A percentile compares a stretch with the other conserved stretches of the same genome.
Conservation (phyloP, 768 basidiomycete genomes). For the Cystobasidium tubakii region DNA sequence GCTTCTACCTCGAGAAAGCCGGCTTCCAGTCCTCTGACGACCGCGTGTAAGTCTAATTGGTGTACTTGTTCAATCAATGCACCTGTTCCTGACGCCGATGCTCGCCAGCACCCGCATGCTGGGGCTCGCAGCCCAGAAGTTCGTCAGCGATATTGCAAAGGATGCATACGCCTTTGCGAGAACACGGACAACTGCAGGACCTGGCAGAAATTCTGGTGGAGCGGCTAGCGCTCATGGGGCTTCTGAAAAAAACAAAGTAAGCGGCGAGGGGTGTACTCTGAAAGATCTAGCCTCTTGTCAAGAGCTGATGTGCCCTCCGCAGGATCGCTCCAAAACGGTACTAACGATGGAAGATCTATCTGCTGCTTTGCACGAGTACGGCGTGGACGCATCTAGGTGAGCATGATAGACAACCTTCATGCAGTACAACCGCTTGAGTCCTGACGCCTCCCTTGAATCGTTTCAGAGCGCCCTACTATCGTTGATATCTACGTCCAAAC, state of each 20-base stretch:
- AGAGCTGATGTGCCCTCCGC: background rate
- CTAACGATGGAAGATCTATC: slow-evolving; percentile 96
- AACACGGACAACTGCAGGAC: slow-evolving; percentile 73
- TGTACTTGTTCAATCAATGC: background rate
- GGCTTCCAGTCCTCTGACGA: slow-evolving; percentile 35
- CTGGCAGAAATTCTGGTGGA: slow-evolving; percentile 52
- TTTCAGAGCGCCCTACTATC: slow-evolving; percentile 33
- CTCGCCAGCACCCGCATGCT: slow-evolving; percentile 63
- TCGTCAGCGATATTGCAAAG: slow-evolving; percentile 89
- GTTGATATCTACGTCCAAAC: too few species aligned
- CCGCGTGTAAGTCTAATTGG: slow-evolving; percentile 14
- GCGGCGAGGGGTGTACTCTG: background rate
- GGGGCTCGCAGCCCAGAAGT: slow-evolving; percentile 93
- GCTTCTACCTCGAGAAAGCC: slow-evolving; percentile 32
- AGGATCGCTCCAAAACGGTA: slow-evolving; percentile 72
- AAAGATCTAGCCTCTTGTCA: background rate
- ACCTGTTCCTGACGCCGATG: too few species aligned
- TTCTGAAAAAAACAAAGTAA: slow-evolving; percentile 6
- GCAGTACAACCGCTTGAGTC: too few species aligned
- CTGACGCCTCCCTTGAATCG: too few species aligned
- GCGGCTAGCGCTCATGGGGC: background rate
- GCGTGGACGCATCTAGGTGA: slow-evolving; percentile 62
- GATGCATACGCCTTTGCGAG: slow-evolving; percentile 98
- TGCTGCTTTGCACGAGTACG: slow-evolving; percentile 87
- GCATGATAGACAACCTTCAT: background rate